Percentiles rank a stretch among this genome's conserved stretches.
These are phyloP conservation scores for Nothophytophthora sp. DNA, from an alignment of 352 stramenopile species.

Conservation along the genomic window DNA sequence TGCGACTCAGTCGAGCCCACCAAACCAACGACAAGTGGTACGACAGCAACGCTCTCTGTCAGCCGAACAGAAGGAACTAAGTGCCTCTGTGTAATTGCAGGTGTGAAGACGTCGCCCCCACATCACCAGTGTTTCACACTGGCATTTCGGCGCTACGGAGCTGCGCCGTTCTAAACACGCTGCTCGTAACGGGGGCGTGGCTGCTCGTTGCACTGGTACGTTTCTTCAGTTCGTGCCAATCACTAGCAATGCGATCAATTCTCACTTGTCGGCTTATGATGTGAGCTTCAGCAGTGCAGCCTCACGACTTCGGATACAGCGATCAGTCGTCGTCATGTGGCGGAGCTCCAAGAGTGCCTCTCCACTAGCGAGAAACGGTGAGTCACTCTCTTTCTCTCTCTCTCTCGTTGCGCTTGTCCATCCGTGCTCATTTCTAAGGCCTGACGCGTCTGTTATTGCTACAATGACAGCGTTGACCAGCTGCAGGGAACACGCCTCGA, in stretches of 20 bases:
- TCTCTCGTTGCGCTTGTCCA: neutral
- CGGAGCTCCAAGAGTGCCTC: conserved; percentile 21
- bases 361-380: conserved; percentile 18
- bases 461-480: conserved; percentile 38
- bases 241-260: neutral
- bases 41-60: neutral
- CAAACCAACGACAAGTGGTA: conserved; percentile 42
- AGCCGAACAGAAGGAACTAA: neutral
- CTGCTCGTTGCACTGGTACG: conserved; percentile 57
- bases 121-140: conserved; percentile 14
- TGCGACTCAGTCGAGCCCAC: conserved; percentile 42
- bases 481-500: conserved; percentile 45
- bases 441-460: neutral
- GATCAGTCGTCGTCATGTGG: conserved; percentile 4
- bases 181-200: conserved; percentile 50
- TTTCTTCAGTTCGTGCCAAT: neutral
- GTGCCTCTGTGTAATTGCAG: conserved; percentile 2
- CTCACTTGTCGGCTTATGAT: neutral
- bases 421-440: neutral
- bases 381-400: neutral
- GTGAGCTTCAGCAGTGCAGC: conserved; percentile 19
- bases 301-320: conserved; percentile 15
- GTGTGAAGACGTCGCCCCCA: conserved; percentile 26
- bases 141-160: conserved; percentile 29
- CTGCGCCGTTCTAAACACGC: conserved; percentile 37